Evolutionary conservation across 1,284 basidiomycete species (phyloP).

Genomic region (Moesziomyces antarcticus): DNA sequence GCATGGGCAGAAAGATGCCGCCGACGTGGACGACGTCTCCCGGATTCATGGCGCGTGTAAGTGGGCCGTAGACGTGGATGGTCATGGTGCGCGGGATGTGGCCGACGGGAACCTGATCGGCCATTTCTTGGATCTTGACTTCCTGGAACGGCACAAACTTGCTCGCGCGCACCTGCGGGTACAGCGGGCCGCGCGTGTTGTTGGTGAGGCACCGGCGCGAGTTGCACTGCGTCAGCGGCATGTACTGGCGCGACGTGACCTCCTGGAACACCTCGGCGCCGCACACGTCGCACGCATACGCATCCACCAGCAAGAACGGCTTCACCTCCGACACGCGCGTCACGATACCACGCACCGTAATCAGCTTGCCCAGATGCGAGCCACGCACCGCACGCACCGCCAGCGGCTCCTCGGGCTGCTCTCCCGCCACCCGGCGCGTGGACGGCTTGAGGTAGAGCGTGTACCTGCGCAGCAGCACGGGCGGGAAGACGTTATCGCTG

Average conservation of each 20-base stretch:
- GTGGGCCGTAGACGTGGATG: slow-evolving; percentile 87
- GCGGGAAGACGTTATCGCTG: slow-evolving; percentile 71
- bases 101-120: slow-evolving; percentile 98
- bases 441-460: slow-evolving; percentile 93
- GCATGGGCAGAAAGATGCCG: slow-evolving; percentile 87
- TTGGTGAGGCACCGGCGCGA: slow-evolving; percentile 81
- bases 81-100: slow-evolving; percentile 99
- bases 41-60: slow-evolving; percentile 91
- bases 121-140: slow-evolving; percentile 99
- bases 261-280: slow-evolving; percentile 99
- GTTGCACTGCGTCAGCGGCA: slow-evolving; percentile 83
- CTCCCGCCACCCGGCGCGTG: slow-evolving; percentile 65
- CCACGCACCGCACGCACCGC: slow-evolving; percentile 93
- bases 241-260: slow-evolving; percentile 90
- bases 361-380: slow-evolving; percentile 85
- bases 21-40: slow-evolving; percentile 94
- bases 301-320: slow-evolving; percentile 94
- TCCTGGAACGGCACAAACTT: slow-evolving; percentile 99
- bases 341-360: slow-evolving; percentile 96
- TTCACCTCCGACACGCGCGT: slow-evolving; percentile 99
- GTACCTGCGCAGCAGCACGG: slow-evolving; percentile 90
- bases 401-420: slow-evolving; percentile 69
- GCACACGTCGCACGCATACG: slow-evolving; percentile 97
- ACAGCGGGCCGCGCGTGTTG: slow-evolving; percentile 86
- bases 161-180: slow-evolving; percentile 97